Evolutionary conservation across 306 rosid species (phyloP).

Genomic region (Comarum palustre): DNA sequence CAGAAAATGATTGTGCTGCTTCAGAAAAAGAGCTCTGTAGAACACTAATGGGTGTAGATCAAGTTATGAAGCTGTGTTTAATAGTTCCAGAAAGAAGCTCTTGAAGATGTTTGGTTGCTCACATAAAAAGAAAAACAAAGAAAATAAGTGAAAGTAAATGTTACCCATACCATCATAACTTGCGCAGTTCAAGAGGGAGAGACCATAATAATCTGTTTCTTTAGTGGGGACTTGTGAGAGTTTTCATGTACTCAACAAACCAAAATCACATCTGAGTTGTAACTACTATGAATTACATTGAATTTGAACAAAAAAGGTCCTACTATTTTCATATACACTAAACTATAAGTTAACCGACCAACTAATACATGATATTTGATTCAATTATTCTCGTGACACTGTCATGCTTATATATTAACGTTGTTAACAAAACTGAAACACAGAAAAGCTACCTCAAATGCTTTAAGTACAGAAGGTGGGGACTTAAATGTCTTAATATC

Average conservation of each 20-base stretch:
- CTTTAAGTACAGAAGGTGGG: no score
- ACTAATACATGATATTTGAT: no score
- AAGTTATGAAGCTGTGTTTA: slow-evolving; percentile 1
- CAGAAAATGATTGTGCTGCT: background rate
- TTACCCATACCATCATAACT: slow-evolving; percentile 4
- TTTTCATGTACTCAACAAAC: slow-evolving; percentile 1
- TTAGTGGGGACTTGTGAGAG: slow-evolving; percentile 1
- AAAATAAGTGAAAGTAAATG: background rate
- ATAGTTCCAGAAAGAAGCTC: background rate
- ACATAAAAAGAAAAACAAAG: background rate
- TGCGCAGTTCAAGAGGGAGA: background rate
- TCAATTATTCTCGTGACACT: no score
- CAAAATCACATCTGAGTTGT: background rate
- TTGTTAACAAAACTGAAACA: no score
- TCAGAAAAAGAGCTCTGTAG: background rate
- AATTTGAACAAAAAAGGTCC: background rate
- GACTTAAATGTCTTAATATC: no score
- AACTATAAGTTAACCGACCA: no score
- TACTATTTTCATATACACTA: no score
- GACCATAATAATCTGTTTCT: background rate
- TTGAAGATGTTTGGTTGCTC: background rate
- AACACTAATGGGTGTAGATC: background rate
- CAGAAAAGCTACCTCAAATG: no score
- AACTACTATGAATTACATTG: background rate
- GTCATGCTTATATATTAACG: no score